A percentile compares a stretch with the other conserved stretches of the same genome.
Evolutionary conservation across 1,284 basidiomycete species (phyloP).

Genomic region (Phenoliferia sp.): DNA sequence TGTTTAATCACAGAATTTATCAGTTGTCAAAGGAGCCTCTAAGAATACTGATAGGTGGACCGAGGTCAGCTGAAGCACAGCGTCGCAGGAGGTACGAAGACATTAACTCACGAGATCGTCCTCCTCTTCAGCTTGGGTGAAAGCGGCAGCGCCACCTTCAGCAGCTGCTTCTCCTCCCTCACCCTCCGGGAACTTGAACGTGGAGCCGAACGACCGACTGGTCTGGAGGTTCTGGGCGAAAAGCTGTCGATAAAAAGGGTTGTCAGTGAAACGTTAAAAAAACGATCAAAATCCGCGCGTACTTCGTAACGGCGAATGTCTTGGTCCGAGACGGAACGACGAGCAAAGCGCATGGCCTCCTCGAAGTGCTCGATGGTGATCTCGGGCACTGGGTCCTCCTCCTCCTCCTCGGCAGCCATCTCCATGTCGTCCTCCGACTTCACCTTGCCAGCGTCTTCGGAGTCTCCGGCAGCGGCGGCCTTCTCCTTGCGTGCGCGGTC

Average conservation of each 20-base stretch:
- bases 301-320: constrained; percentile 94
- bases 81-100: not conserved
- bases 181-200: constrained; percentile 93
- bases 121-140: constrained; percentile 72
- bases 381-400: constrained; percentile 90
- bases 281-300: no score
- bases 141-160: constrained; percentile 68
- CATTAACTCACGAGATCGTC: constrained; percentile 47
- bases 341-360: constrained; percentile 84
- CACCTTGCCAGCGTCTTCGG: constrained; percentile 55
- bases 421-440: constrained; percentile 49
- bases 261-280: no score
- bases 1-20: no score
- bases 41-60: not conserved
- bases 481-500: constrained; percentile 76
- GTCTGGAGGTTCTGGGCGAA: constrained; percentile 60
- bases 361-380: constrained; percentile 95
- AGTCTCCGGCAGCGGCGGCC: constrained; percentile 61
- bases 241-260: no score
- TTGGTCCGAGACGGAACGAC: constrained; percentile 56
- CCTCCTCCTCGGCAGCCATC: constrained; percentile 46
- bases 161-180: constrained; percentile 50
- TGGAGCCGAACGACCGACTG: constrained; percentile 64
- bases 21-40: not conserved
- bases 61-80: not conserved